Conservation (phyloP, 108 stramenopile genomes). For the Cylindrotheca closterium region DNA sequence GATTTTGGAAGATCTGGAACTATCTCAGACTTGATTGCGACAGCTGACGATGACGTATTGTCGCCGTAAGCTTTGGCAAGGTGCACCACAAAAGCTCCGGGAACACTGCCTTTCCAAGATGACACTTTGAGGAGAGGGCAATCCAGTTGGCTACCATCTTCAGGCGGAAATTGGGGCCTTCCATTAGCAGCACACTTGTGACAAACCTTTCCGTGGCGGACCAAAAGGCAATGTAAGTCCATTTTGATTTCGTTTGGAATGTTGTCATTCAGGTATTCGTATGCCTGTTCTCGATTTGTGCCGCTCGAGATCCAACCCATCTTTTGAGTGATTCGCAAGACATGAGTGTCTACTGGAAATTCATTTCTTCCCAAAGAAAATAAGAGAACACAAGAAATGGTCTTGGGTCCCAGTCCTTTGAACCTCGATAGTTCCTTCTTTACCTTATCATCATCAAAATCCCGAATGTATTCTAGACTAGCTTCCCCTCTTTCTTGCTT, state of each 20-base stretch:
- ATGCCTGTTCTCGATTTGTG: conserved; percentile 56
- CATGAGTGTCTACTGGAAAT: conserved; percentile 85
- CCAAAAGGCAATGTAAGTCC: conserved; percentile 73
- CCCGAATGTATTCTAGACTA: conserved; percentile 63
- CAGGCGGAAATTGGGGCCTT: conserved; percentile 71
- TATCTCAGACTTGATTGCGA: background rate
- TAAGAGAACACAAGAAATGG: conserved; percentile 77
- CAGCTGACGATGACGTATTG: too few relatives aligned
- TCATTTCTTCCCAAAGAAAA: conserved; percentile 71
- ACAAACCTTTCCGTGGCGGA: conserved; percentile 73
- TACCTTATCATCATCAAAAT: conserved; percentile 44
- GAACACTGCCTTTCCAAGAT: background rate
- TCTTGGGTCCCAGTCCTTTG: conserved; percentile 82
- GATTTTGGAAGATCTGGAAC: background rate
- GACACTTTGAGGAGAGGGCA: conserved; percentile 44
- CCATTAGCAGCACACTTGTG: conserved; percentile 68
- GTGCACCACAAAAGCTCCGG: background rate
- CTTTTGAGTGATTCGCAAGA: conserved; percentile 60
- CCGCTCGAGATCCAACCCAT: conserved; percentile 49
- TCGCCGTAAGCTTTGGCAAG: background rate
- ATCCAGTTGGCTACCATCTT: conserved; percentile 50
- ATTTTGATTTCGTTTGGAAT: conserved; percentile 60
- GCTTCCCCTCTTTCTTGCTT: conserved; percentile 54
- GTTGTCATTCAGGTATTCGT: conserved; percentile 58
- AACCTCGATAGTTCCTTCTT: conserved; percentile 59